Base-by-base conservation (phyloP, 179 eudicot species). In the Camellia oleifera region DNA sequence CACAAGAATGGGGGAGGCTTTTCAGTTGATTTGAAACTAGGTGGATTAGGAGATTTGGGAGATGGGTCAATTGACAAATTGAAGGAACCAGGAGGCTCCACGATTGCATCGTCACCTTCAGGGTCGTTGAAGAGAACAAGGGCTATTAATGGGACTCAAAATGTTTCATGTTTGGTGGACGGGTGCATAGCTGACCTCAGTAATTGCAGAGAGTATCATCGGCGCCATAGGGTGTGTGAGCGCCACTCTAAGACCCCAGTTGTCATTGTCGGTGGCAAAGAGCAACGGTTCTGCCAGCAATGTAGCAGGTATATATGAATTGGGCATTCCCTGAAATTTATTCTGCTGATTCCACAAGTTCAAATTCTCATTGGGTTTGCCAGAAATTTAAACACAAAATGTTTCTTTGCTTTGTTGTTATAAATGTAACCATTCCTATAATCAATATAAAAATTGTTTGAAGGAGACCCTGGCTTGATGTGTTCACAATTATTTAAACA, bases 221-320 rank as follows among this genome's bases (percentile, higher is more conserved):
- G 87, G 65, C 82, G 88, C 61, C 89, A 87, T 79, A 85, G 85
- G 81, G 89, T 87, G 48, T 87, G 89, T 63, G 89, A 87, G 74
- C 77, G 78, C 58, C 89, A 87, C 80, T 83, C 86, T 5, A 87
- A 87, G 78, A 74, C 89, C 48, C 82, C 89, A 0, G 72, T 82
- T 26, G 89, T 88, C 57, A 83, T 83, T 50, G 72, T 87, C 13
- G 79, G 78, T 45, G 90, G 89, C 78, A 77, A 73, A 78, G 90
- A 90, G 79, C 88, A 87, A 58, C 82, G 93, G 75, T 90, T 90
- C 64, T 90, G 93, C 84, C 93, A 90, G 85, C 93, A 90, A 79
- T 90, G 93, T 81, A 90, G 93, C 88, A 90, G 93, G 93, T 88
- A 81, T 32, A 32, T 32, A 32, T 4, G 72, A 17, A 58, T 71